Base-by-base conservation (phyloP, 148 eudicot species). In the Chenopodium album region DNA sequence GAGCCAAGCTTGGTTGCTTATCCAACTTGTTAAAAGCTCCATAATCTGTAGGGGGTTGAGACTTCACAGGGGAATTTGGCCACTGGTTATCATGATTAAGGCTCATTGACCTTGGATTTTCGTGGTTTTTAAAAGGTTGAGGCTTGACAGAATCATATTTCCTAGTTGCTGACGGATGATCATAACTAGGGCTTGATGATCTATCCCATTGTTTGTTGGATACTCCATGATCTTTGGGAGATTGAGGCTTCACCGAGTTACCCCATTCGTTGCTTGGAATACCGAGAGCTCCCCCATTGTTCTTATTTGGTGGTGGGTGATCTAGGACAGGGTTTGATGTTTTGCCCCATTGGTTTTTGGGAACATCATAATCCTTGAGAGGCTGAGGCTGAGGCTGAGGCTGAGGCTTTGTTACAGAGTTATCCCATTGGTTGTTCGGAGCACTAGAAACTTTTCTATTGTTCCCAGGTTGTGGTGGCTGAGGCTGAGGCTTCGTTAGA, bases 1-100 rank as follows among this genome's bases (percentile, higher is more conserved):
- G 60, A 13, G 19, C 34, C 28, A 71, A 83, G 68, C 71, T 87
- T 22, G 82, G 41, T 34, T 80, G 41, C 69, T 48, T 78, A 14
- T 34, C 50, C 80, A 81, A 8, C 65, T 68, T 64, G 67, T 62
- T 46, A 11, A 73, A 66, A 54, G 47, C 59, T 60, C 80, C 73
- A 41, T 77, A 48, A 52, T 26, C 37, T 64, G 47, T 11, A 0
- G 41, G 67, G 52, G 67, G 52, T 9, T 64, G 77, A 20, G 80
- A 28, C 3, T 70, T 62, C 26, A 12, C 28, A 50, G 78, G 16
- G 1, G 73, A 31, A 26, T 31, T 47, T 19, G 22, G 47, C 63
- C 65, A 28, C 2, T 7, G 78, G 47, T 50, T 17, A n/a, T 60
- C 75, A 34, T 31, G 23, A 7, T 20, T 20, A 41, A 50, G 13